These are phyloP conservation scores for Oidium heveae DNA, from an alignment of 2,329 filamentous ascomycete species.

Conservation along the genomic window DNA sequence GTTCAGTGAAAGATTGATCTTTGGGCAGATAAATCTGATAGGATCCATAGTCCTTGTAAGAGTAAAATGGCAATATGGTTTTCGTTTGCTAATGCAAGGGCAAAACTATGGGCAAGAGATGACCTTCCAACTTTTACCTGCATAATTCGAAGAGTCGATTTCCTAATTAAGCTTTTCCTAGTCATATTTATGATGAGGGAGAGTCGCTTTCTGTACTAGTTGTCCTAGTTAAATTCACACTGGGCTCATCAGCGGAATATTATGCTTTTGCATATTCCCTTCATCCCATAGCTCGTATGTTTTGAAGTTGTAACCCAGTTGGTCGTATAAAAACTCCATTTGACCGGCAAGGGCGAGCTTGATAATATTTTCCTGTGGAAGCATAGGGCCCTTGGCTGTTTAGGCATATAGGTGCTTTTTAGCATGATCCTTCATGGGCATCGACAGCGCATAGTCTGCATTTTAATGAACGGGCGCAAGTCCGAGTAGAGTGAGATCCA, in stretches of 20 bases:
- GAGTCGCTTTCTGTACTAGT: background rate
- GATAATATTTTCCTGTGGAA: background rate
- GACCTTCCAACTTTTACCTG: background rate
- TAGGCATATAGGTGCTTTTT: background rate
- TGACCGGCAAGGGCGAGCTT: background rate
- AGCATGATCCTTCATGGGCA: background rate
- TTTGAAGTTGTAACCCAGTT: background rate
- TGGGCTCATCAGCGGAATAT: background rate
- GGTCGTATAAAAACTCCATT: background rate
- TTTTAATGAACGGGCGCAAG: background rate
- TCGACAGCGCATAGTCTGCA: background rate
- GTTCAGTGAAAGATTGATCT: background rate
- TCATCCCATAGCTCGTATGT: background rate
- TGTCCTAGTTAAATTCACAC: background rate
- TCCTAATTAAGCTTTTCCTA: background rate
- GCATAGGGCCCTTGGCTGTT: background rate
- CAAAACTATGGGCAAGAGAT: background rate
- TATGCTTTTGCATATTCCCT: background rate
- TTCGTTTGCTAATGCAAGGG: background rate
- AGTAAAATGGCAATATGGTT: background rate
- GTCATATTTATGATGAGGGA: background rate
- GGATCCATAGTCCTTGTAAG: background rate
- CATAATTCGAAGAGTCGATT: background rate
- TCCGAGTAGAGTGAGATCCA: background rate
- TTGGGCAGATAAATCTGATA: background rate